Conservation (phyloP, 1,284 basidiomycete genomes). For the Rhodotorula sp. region DNA sequence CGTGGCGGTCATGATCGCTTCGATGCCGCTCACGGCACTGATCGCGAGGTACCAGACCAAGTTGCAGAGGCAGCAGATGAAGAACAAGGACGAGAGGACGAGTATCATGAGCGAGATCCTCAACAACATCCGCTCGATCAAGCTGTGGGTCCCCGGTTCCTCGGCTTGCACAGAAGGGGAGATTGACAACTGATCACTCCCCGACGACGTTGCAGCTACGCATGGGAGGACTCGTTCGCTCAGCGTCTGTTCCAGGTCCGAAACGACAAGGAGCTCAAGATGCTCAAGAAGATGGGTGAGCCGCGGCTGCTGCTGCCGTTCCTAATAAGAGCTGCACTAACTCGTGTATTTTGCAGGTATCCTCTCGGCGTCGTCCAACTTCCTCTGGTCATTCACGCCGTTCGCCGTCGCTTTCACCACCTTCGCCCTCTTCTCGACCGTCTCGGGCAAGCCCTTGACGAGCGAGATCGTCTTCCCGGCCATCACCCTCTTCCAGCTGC, state of each 20-base stretch:
- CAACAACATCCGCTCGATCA: conserved; percentile 78
- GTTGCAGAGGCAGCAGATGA: conserved; percentile 86
- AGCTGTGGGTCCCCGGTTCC: conserved; percentile 50
- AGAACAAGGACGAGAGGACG: conserved; percentile 64
- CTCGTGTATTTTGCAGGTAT: conserved; percentile 11
- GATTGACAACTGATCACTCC: not conserved
- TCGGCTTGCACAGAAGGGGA: not conserved
- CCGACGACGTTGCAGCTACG: conserved; percentile 44
- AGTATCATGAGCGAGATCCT: conserved; percentile 66
- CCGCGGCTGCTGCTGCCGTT: not conserved
- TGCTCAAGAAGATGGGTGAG: conserved; percentile 70
- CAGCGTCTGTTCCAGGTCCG: conserved; percentile 70
- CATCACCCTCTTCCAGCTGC: conserved; percentile 85
- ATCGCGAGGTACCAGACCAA: conserved; percentile 71
- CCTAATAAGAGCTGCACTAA: not conserved
- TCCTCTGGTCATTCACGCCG: conserved; percentile 49
- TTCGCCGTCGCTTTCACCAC: conserved; percentile 81
- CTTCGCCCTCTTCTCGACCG: conserved; percentile 74
- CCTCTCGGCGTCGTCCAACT: conserved; percentile 39
- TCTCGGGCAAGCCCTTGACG: conserved; percentile 71
- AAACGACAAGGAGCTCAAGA: conserved; percentile 78
- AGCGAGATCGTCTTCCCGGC: conserved; percentile 91
- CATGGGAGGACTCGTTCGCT: conserved; percentile 80
- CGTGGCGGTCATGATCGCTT: conserved; percentile 76
- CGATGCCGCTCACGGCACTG: conserved; percentile 68